Evolutionary conservation across 2,329 filamentous ascomycete species (phyloP), one percentile per base, ranked within the genome.

Genomic region (Harringtonia lauricola): DNA sequence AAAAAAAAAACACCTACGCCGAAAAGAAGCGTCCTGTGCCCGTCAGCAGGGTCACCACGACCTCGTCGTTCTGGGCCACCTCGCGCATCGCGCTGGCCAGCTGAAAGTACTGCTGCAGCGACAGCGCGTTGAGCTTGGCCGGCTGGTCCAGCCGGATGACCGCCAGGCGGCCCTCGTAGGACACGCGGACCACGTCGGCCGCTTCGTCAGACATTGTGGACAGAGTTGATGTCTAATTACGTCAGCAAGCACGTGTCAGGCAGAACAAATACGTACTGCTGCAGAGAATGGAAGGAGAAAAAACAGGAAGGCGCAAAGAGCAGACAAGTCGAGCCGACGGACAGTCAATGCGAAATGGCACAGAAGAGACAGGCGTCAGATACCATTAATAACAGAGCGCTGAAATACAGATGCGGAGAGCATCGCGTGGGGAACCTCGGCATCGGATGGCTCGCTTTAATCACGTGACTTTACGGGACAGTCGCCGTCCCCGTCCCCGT

Each of bases 21-120:
- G 88, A 95, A 67, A 96, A 96, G 58, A 67, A 81, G 8, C 76
- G 72, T n/a, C 90, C 90, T 47, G 78, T 89, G 55, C 79, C 92
- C 0, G 87, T 86, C 4, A 96, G 58, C 12, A 96, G 71, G 3
- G 90, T 96, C 54, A 95, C 79, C 57, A 74, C 85, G 47, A 95
- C 79, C 51, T 94, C 85, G 48, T 90, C 79, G 50, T 80, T 80
- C 9, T 68, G 71, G 15, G 87, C 89, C 39, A 96, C 71, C 59
- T 95, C 81, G 46, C 82, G 76, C 59, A 98, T 66, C 39, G 78
- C 72, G 53, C 76, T 72, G 2, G 83, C 79, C 35, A 96, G 72
- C 26, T 79, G 72, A 61, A 84, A 94, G 69, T 95, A 96, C 41
- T 81, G 72, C 48, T 75, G 66, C 55, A 75, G 71, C 47, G 67